Conservation (phyloP, 208 protist genomes). For the Trypanosomatidae sp. region DNA sequence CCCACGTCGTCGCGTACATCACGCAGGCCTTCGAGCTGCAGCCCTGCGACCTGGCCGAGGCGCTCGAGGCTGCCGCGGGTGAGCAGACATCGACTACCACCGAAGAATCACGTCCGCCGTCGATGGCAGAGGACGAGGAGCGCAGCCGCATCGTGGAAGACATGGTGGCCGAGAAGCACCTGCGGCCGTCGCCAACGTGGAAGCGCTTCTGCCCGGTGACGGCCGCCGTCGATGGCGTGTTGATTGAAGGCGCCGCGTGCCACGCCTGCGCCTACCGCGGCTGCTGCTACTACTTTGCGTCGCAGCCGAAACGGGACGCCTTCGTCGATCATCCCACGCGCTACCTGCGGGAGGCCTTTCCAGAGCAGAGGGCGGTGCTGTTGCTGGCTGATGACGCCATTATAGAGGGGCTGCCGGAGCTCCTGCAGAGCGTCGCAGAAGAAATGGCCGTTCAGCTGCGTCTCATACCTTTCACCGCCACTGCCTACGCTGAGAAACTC, state of each 20-base stretch:
- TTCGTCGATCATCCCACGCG: constrained; percentile 66
- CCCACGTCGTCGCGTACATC: constrained; percentile 44
- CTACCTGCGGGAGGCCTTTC: constrained; percentile 45
- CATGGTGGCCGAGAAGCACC: constrained; percentile 26
- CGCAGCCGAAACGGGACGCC: constrained; percentile 33
- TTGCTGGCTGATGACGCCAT: constrained; percentile 44
- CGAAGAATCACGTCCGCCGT: no score
- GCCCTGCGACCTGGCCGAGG: constrained; percentile 33
- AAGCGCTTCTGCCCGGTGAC: constrained; percentile 87
- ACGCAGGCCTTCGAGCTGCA: constrained; percentile 43
- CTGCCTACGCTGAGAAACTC: constrained; percentile 4
- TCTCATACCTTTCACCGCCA: constrained; percentile 8
- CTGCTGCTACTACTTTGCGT: constrained; percentile 65
- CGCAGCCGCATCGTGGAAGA: constrained; percentile 32
- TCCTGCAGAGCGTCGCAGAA: constrained; percentile 7
- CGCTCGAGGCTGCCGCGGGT: not conserved
- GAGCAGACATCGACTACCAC: no score
- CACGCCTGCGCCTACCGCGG: constrained; percentile 68
- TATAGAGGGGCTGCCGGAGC: not conserved
- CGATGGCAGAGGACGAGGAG: constrained; percentile 42
- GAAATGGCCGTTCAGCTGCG: constrained; percentile 7
- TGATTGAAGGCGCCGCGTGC: constrained; percentile 69
- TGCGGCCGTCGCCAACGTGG: constrained; percentile 46
- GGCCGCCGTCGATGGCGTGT: constrained; percentile 51
- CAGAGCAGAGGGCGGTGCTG: constrained; percentile 46